Percentiles rank a stretch among this genome's conserved stretches.
phyloP scores from a whole-genome alignment of 176 grass and related monocot species.

The Panicum miliaceum region DNA sequence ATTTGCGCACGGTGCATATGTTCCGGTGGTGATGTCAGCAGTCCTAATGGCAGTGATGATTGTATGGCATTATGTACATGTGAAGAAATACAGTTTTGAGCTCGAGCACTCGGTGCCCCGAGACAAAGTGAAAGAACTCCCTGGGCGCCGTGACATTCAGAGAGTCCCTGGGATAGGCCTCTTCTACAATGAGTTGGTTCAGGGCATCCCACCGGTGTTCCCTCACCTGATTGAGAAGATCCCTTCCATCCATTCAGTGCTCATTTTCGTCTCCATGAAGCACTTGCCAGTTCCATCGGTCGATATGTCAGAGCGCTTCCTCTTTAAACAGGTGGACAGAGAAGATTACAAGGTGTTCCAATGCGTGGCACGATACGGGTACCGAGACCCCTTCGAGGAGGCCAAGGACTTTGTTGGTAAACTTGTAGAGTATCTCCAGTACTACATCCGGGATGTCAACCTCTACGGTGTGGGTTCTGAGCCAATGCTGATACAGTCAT shows the following conservation, averaged over 20 bases:
- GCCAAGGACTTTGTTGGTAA: conserved; percentile 17
- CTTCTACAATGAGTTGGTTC: conserved; percentile 58
- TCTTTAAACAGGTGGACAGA: conserved; percentile 26
- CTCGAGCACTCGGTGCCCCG: conserved; percentile 39
- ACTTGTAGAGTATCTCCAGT: conserved; percentile 35
- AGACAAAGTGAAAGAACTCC: conserved; percentile 31
- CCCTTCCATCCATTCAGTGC: conserved; percentile 49
- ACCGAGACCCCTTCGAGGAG: conserved; percentile 36
- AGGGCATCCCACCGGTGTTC: conserved; percentile 56
- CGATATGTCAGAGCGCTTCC: conserved; percentile 11
- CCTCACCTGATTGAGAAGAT: conserved; percentile 51
- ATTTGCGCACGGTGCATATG: conserved; percentile 43
- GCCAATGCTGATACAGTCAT: not conserved
- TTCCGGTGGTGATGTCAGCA: conserved; percentile 44
- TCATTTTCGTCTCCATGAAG: conserved; percentile 63
- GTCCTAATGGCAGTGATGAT: conserved; percentile 51
- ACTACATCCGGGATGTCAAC: conserved; percentile 42
- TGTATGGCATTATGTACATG: conserved; percentile 55
- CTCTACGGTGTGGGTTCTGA: not conserved
- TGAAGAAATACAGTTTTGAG: conserved; percentile 49
- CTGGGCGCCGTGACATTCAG: conserved; percentile 8
- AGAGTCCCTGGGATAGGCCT: conserved; percentile 48
- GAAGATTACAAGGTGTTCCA: conserved; percentile 37
- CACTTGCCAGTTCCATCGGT: conserved; percentile 21
- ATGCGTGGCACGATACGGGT: conserved; percentile 31